Evolutionary conservation across 108 stramenopile species (phyloP).

Genomic region (Conticribra weissflogii): DNA sequence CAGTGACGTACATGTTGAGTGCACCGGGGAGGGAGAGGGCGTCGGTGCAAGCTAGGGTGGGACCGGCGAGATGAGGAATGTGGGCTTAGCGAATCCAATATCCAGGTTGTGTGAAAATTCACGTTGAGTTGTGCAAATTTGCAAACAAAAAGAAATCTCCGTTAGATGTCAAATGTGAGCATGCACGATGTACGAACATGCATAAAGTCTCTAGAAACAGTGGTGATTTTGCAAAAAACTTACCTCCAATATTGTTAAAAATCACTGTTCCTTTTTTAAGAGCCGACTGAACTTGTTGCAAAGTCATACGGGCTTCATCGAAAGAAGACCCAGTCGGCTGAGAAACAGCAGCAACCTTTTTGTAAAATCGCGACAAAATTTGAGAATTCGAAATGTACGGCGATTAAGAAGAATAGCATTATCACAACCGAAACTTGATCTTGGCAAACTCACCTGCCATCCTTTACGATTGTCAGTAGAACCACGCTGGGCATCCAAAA

Average conservation of each 20-base stretch:
- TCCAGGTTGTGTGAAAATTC: too few relatives aligned
- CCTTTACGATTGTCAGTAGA: conserved; percentile 81
- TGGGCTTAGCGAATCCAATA: too few relatives aligned
- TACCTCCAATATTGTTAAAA: conserved; percentile 74
- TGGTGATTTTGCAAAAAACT: too few relatives aligned
- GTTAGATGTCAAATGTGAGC: too few relatives aligned
- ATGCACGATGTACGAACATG: too few relatives aligned
- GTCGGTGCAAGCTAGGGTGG: conserved; percentile 80
- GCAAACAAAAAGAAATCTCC: too few relatives aligned
- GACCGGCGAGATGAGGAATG: conserved; percentile 79
- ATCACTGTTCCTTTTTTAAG: conserved; percentile 85
- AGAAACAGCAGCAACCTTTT: conserved; percentile 65
- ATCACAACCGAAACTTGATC: background rate
- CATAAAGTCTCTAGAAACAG: too few relatives aligned
- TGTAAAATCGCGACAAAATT: background rate
- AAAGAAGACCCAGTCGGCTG: conserved; percentile 75
- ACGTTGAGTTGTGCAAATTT: too few relatives aligned
- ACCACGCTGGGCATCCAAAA: conserved; percentile 81
- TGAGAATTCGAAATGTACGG: background rate
- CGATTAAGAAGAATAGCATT: background rate
- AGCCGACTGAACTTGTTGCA: conserved; percentile 62
- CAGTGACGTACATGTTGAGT: conserved; percentile 89
- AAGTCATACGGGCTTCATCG: conserved; percentile 81
- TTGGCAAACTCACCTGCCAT: conserved; percentile 57
- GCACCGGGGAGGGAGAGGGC: conserved; percentile 79